Percentiles rank a stretch among this genome's conserved stretches.
Evolutionary conservation across 208 protist species (phyloP).

Genomic region (Angomonas ambiguus): DNA sequence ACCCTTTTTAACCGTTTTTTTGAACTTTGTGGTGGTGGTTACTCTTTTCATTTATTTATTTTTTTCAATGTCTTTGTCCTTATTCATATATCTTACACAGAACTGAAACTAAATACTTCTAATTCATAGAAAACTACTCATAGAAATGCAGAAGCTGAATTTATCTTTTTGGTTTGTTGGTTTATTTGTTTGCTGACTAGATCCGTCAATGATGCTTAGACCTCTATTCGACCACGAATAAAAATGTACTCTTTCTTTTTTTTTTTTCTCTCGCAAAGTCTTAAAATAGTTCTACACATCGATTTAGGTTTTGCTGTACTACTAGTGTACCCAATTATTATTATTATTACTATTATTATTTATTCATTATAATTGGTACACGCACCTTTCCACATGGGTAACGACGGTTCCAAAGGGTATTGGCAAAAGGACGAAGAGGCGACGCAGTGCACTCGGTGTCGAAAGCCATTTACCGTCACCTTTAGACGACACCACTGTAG

Average conservation of each 20-base stretch:
- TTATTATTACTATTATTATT: background rate
- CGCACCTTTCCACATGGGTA: slow-evolving; percentile 31
- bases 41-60: background rate
- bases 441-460: slow-evolving; percentile 73
- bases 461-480: slow-evolving; percentile 56
- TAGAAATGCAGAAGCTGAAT: slow-evolving; percentile 4
- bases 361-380: slow-evolving; percentile 4
- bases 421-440: slow-evolving; percentile 89
- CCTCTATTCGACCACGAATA: background rate
- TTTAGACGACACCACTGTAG: slow-evolving; percentile 91
- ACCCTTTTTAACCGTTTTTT: slow-evolving; percentile 71
- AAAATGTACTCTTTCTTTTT: slow-evolving; percentile 10
- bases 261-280: background rate
- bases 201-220: background rate
- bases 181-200: background rate
- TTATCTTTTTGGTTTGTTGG: background rate
- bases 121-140: background rate
- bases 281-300: too few relatives aligned
- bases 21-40: too few relatives aligned
- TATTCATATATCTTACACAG: background rate
- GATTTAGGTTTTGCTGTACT: background rate
- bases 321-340: too few relatives aligned
- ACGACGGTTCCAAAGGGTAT: slow-evolving; percentile 56
- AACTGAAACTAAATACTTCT: background rate
- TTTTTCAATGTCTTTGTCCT: background rate